Conservation (phyloP, 164 flowering plant genomes). For the Berberis vulgaris region DNA sequence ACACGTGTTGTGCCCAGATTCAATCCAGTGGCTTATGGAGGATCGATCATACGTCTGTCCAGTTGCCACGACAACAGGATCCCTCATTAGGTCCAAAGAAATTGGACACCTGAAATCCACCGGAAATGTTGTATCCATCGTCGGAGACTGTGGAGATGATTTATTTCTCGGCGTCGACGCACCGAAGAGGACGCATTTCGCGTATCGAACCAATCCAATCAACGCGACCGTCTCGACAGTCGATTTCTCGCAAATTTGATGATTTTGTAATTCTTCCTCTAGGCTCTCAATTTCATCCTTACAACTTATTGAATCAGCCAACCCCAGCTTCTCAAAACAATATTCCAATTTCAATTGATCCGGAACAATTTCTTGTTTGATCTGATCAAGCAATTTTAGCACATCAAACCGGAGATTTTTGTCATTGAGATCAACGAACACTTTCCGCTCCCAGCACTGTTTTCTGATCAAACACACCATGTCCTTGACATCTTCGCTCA, state of each 20-base stretch:
- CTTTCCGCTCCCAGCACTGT: conserved; percentile 30
- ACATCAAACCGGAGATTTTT: conserved; percentile 31
- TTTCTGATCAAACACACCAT: conserved; percentile 40
- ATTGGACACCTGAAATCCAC: conserved; percentile 82
- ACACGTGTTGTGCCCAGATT: conserved; percentile 76
- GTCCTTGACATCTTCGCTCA: conserved; percentile 49
- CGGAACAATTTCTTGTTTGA: conserved; percentile 52
- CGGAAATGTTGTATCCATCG: conserved; percentile 37
- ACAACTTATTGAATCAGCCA: conserved; percentile 42
- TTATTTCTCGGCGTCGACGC: conserved; percentile 35
- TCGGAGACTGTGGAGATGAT: conserved; percentile 5
- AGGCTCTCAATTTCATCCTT: conserved; percentile 59
- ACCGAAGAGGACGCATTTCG: conserved; percentile 65
- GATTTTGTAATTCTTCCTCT: conserved; percentile 48
- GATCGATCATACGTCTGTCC: conserved; percentile 87
- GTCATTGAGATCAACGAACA: conserved; percentile 30
- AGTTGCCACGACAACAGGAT: conserved; percentile 82
- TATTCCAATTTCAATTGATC: conserved; percentile 25
- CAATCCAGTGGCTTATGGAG: conserved; percentile 64
- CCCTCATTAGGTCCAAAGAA: conserved; percentile 69
- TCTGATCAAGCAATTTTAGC: conserved; percentile 34
- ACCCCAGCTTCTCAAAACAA: conserved; percentile 32
- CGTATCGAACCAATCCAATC: conserved; percentile 66
- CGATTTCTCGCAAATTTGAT: conserved; percentile 33
- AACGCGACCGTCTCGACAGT: conserved; percentile 37